These are phyloP conservation scores for Mortierella sp. DNA, from an alignment of 371 early-diverging fungal genomes.

Conservation along the genomic window DNA sequence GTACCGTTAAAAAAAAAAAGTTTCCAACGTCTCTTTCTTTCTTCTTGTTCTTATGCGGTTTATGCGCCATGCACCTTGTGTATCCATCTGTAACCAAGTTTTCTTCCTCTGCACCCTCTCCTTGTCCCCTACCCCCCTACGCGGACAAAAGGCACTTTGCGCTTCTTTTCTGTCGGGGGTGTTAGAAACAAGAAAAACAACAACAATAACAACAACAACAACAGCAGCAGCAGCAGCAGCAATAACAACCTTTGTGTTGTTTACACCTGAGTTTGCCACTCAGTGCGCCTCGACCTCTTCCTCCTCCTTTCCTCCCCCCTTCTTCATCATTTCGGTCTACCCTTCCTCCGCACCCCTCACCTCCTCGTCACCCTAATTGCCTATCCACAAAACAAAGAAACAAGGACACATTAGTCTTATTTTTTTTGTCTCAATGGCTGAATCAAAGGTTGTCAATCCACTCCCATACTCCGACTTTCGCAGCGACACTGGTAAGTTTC, in stretches of 20 bases:
- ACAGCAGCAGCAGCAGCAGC: too few species aligned
- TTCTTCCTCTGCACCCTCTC: neutral
- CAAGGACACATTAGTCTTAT: conserved; percentile 6
- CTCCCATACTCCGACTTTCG: conserved; percentile 62
- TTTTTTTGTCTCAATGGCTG: conserved; percentile 6
- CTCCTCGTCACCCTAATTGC: neutral
- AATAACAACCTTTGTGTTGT: too few species aligned
- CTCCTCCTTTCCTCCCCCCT: neutral
- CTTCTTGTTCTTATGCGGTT: neutral
- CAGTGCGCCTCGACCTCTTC: conserved; percentile 3
- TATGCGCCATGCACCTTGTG: neutral
- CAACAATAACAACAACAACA: too few species aligned
- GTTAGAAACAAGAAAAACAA: too few species aligned
- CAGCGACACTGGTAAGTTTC: conserved; percentile 63
- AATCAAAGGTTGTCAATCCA: conserved; percentile 32
- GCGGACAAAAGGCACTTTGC: neutral
- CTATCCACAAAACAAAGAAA: neutral
- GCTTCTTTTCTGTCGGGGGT: neutral
- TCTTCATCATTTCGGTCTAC: neutral
- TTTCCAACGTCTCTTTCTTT: neutral
- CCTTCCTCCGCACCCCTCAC: neutral
- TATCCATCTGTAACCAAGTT: neutral
- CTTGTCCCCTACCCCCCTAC: neutral
- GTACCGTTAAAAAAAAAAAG: neutral
- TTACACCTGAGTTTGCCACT: too few species aligned